Evolutionary conservation across 1,284 basidiomycete genomes (phyloP).

Genomic region (Gymnopus androsaceus): DNA sequence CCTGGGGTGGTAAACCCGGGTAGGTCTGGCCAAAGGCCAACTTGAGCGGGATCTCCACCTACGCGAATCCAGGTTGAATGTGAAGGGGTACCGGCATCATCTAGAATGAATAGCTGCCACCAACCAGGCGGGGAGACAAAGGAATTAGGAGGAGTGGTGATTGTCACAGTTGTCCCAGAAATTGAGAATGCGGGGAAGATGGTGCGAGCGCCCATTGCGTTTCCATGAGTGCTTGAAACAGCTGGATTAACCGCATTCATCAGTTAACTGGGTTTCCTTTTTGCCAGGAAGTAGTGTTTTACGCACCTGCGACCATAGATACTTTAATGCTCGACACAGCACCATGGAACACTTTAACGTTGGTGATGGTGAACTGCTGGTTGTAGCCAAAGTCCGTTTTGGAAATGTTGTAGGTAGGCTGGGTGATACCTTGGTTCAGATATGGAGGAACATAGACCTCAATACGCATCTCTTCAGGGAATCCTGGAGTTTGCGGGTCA

Average conservation of each 20-base stretch:
- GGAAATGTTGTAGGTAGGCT: conserved; percentile 59
- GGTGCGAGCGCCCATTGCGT: conserved; percentile 56
- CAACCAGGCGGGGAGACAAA: conserved; percentile 58
- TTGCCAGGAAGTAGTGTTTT: not conserved
- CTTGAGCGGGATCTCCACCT: conserved; percentile 51
- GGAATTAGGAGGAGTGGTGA: conserved; percentile 54
- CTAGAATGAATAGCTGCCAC: conserved; percentile 54
- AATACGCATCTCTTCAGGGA: conserved; percentile 71
- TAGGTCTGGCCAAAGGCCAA: conserved; percentile 55
- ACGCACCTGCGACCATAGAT: conserved; percentile 34
- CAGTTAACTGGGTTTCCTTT: not conserved
- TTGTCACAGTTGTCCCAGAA: conserved; percentile 46
- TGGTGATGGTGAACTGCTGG: conserved; percentile 48
- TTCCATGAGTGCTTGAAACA: conserved; percentile 57
- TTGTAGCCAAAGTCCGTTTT: conserved; percentile 64
- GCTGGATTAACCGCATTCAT: conserved; percentile 31
- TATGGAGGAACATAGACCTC: conserved; percentile 79
- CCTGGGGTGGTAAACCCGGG: conserved; percentile 55
- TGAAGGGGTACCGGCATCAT: conserved; percentile 54
- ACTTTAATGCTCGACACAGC: conserved; percentile 56
- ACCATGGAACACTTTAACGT: conserved; percentile 58
- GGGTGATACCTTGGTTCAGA: conserved; percentile 55
- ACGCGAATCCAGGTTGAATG: conserved; percentile 55
- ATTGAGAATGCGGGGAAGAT: conserved; percentile 56
- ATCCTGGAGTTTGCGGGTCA: conserved; percentile 62